phyloP scores from a whole-genome alignment of 2,329 filamentous ascomycete species.

The Lomentospora prolificans region DNA sequence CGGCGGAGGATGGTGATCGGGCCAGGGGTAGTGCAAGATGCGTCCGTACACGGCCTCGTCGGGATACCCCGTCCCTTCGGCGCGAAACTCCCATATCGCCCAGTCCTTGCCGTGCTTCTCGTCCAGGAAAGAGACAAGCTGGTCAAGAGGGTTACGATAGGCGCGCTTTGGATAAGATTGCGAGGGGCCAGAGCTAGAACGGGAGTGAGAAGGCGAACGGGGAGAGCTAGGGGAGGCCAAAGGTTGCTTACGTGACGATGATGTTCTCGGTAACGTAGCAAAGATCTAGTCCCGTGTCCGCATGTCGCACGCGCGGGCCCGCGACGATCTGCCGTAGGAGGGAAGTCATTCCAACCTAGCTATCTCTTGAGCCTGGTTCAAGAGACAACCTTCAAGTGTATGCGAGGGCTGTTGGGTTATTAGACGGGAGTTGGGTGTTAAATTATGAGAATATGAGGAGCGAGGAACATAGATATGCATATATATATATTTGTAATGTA shows the following conservation, averaged over 20 bases:
- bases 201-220: slow-evolving; percentile 54
- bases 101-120: slow-evolving; percentile 72
- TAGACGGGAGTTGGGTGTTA: too few relatives aligned
- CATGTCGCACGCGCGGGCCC: slow-evolving; percentile 71
- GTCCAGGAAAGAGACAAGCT: slow-evolving; percentile 81
- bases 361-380: not conserved
- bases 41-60: slow-evolving; percentile 79
- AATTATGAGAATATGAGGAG: too few relatives aligned
- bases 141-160: slow-evolving; percentile 87
- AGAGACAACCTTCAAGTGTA: not conserved
- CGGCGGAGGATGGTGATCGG: slow-evolving; percentile 92
- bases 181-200: slow-evolving; percentile 72
- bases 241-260: slow-evolving; percentile 60
- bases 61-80: slow-evolving; percentile 91
- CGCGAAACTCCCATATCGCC: slow-evolving; percentile 97
- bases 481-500: too few relatives aligned
- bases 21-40: slow-evolving; percentile 89
- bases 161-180: slow-evolving; percentile 83
- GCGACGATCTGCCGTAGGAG: slow-evolving; percentile 87
- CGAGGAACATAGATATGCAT: too few relatives aligned
- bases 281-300: slow-evolving; percentile 81
- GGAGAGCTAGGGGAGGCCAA: slow-evolving; percentile 77
- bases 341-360: slow-evolving; percentile 44
- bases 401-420: too few relatives aligned
- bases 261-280: slow-evolving; percentile 89